A percentile compares a stretch with the other conserved stretches of the same genome.
Evolutionary conservation across 2,329 filamentous ascomycete species (phyloP).

Genomic region (Colletotrichum chlorophyti): DNA sequence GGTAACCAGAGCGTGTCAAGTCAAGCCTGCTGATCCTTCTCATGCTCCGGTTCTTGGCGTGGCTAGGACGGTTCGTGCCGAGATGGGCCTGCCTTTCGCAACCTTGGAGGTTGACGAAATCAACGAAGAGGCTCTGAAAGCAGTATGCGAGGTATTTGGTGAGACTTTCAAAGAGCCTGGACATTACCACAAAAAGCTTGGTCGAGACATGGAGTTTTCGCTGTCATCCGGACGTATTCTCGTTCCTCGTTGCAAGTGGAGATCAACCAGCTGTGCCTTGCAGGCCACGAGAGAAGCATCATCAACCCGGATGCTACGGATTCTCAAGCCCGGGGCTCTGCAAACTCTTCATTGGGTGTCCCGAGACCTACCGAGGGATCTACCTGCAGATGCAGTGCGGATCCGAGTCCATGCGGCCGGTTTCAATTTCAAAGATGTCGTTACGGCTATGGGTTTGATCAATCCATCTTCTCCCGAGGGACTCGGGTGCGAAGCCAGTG

Average conservation of each 20-base stretch:
- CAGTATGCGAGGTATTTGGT: not conserved
- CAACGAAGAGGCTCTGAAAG: not conserved
- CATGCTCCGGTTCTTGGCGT: conserved; percentile 36
- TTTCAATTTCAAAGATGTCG: conserved; percentile 1
- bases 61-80: conserved; percentile 36
- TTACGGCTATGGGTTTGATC: not conserved
- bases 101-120: conserved; percentile 38
- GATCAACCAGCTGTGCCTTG: no score
- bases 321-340: no score
- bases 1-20: conserved; percentile 37
- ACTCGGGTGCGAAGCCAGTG: not conserved
- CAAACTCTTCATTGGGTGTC: no score
- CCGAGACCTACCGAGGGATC: no score
- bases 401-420: conserved; percentile 32
- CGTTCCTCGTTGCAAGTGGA: conserved; percentile 29
- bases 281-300: no score
- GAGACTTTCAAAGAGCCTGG: conserved; percentile 5
- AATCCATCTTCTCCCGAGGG: not conserved
- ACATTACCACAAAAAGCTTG: conserved; percentile 30
- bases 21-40: conserved; percentile 34
- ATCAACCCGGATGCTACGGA: no score
- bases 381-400: no score
- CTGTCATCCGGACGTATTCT: no score
- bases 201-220: conserved; percentile 23
- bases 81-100: conserved; percentile 34